Percentiles rank a stretch among this genome's conserved stretches.
These are phyloP conservation scores for Otatea glauca DNA, from an alignment of 176 grass and related monocot species.

Conservation along the genomic window DNA sequence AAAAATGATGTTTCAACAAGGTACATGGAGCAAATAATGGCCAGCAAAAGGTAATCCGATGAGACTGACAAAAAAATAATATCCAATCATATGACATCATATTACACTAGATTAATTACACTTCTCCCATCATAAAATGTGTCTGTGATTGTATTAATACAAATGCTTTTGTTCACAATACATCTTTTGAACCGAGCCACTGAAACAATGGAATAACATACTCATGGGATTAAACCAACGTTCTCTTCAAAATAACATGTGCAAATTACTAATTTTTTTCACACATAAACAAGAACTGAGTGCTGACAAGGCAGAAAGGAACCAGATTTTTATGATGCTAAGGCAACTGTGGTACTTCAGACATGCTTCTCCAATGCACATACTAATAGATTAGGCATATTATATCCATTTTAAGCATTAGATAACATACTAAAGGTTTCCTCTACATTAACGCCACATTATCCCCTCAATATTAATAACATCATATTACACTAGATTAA, in stretches of 20 bases:
- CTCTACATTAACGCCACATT: not conserved
- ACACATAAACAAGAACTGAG: not conserved
- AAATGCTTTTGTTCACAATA: not conserved
- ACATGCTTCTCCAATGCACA: not conserved
- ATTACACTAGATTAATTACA: not conserved
- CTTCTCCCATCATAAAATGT: not conserved
- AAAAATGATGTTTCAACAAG: not conserved
- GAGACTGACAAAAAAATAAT: not conserved
- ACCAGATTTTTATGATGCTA: not conserved
- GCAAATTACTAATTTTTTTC: not conserved
- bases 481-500: not conserved
- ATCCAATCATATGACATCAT: not conserved
- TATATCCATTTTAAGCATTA: not conserved
- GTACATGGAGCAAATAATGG: not conserved
- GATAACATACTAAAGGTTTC: not conserved
- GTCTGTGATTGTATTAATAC: conserved; percentile 9
- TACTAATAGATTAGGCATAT: not conserved
- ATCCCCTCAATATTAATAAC: not conserved
- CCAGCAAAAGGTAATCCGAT: not conserved
- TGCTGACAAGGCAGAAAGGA: not conserved
- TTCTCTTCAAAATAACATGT: conserved; percentile 15
- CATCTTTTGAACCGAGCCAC: not conserved
- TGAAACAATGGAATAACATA: not conserved
- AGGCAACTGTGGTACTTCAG: not conserved
- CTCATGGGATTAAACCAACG: not conserved